These are phyloP conservation scores for Penicillium coffeae DNA, from an alignment of 495 filamentous ascomycete species.

Conservation along the genomic window DNA sequence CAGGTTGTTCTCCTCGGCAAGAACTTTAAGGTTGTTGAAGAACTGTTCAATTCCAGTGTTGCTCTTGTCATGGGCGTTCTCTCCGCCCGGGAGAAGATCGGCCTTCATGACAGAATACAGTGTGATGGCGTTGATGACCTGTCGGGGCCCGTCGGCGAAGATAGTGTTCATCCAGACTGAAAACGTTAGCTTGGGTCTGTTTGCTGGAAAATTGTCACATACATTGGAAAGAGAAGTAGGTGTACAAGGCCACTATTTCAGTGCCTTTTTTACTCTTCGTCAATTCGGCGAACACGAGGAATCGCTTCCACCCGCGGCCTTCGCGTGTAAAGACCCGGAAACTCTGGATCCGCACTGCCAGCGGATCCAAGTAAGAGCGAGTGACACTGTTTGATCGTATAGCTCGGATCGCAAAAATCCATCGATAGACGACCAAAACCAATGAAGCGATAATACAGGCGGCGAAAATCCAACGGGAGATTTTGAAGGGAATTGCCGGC, in stretches of 20 bases:
- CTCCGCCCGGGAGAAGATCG: conserved; percentile 59
- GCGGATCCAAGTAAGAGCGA: conserved; percentile 81
- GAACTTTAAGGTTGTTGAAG: conserved; percentile 68
- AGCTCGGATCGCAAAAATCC: conserved; percentile 69
- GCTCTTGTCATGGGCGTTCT: conserved; percentile 48
- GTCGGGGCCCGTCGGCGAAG: conserved; percentile 85
- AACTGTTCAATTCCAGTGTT: conserved; percentile 55
- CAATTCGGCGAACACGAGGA: conserved; percentile 87
- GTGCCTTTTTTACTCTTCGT: conserved; percentile 87
- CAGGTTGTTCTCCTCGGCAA: conserved; percentile 65
- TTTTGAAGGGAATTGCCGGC: conserved; percentile 62
- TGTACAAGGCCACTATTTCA: conserved; percentile 88
- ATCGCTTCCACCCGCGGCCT: conserved; percentile 73
- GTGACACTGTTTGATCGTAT: conserved; percentile 84
- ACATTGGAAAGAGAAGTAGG: conserved; percentile 94
- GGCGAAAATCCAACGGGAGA: conserved; percentile 87
- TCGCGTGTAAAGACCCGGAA: conserved; percentile 58
- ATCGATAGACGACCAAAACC: conserved; percentile 70
- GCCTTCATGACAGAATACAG: conserved; percentile 73
- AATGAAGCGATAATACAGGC: conserved; percentile 85
- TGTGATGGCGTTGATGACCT: conserved; percentile 83
- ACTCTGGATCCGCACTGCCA: conserved; percentile 79
- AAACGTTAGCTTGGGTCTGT: neutral
- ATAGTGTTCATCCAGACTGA: conserved; percentile 75
- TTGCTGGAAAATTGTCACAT: conserved; percentile 19